Base-by-base conservation (phyloP, 306 rosid species). In the Cucurbita maxima region DNA sequence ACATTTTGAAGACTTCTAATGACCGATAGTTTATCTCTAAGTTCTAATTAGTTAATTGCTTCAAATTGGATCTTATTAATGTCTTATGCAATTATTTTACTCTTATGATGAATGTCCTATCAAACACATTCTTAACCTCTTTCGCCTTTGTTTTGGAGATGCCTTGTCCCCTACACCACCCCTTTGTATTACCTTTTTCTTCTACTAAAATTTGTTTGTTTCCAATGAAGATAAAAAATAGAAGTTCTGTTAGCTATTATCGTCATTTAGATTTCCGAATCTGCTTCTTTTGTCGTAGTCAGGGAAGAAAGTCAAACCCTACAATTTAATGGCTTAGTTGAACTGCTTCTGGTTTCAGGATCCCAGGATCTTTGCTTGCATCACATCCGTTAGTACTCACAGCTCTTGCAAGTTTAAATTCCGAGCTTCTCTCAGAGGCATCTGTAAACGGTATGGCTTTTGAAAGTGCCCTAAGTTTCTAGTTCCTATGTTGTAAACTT, bases 351-450 rank as follows among this genome's bases (percentile, higher is more conserved):
- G 73, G 79, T 86, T 83, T 80, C 92, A 95, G 99, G 89, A 83
- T 95, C 75, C 92, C 96, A 13, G 99, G 96, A 75, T 84, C 90
- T 76, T 80, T 85, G 84, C 97, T 95, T 75, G 88, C 93, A 78
- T 81, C 96, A 71, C 96, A 95, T 72, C 99, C 97, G 7, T 83
- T 95, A 83, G 97, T 91, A 82, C 96, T 86, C 73, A 87, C 96
- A 16, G 96, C 99, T 76, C 81, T 95, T 74, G 87, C 97, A 67
- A 95, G 91, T 86, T 89, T 95, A 88, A 88, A 84, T 85, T 85
- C 96, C 34, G 99, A 91, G 63, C 75, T 88, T 72, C 87, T 95
- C 71, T 95, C 96, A 22, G 99, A 95, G 91, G 99, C 97, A 45
- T 81, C 97, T n/a, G 99, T 89, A 76, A 95, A 95, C 76, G 99